These are phyloP conservation scores for Diaporthe nobilis DNA, from an alignment of 2,329 filamentous ascomycete genomes.

Conservation along the genomic window DNA sequence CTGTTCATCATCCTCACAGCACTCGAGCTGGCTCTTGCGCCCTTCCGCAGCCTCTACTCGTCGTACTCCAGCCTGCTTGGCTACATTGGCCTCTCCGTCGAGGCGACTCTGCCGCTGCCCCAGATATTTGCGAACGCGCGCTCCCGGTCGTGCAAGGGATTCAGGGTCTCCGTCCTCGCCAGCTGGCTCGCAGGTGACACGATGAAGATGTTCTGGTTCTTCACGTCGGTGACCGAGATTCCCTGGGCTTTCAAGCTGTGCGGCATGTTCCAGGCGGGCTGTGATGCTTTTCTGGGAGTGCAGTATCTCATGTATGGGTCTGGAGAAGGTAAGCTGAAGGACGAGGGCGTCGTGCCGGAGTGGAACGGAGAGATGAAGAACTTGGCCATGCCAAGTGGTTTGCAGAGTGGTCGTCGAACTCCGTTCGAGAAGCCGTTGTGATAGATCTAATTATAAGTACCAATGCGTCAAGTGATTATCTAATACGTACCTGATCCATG, in stretches of 20 bases:
- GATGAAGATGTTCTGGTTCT: conserved; percentile 93
- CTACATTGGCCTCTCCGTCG: conserved; percentile 81
- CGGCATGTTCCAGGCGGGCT: conserved; percentile 83
- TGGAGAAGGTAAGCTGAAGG: conserved; percentile 56
- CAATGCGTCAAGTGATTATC: background rate
- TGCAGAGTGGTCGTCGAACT: conserved; percentile 40
- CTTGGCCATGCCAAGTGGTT: conserved; percentile 43
- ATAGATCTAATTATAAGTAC: conserved; percentile 19
- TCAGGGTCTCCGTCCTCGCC: conserved; percentile 80
- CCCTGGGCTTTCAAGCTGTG: conserved; percentile 87
- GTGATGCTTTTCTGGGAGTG: conserved; percentile 80
- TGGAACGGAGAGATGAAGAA: conserved; percentile 45
- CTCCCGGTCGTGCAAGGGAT: conserved; percentile 80
- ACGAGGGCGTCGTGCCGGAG: conserved; percentile 26
- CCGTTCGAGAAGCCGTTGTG: conserved; percentile 41
- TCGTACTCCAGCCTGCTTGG: conserved; percentile 79
- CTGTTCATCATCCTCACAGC: conserved; percentile 72
- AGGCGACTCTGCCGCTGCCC: conserved; percentile 85
- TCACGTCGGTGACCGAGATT: conserved; percentile 78
- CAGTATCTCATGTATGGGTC: conserved; percentile 81
- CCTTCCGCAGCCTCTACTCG: conserved; percentile 69
- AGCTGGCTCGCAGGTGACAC: conserved; percentile 86
- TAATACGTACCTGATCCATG: conserved; percentile 1
- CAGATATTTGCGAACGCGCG: conserved; percentile 81
- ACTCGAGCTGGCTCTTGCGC: conserved; percentile 77